These are phyloP conservation scores for Podaxis rugospora DNA, from an alignment of 768 basidiomycete genomes.

Conservation along the genomic window DNA sequence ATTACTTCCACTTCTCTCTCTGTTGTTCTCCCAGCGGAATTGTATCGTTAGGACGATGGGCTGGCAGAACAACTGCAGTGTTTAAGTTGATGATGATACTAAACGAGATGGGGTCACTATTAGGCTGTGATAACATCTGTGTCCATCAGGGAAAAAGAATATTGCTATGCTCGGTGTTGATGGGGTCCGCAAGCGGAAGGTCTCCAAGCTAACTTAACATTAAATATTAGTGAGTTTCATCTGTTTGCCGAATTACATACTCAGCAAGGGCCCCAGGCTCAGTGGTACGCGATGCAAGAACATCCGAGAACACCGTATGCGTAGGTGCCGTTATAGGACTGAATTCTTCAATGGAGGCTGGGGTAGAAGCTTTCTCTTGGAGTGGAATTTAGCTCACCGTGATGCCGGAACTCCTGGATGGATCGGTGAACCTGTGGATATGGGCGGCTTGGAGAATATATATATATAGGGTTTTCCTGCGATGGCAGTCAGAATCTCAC, in stretches of 20 bases:
- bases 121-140: not conserved
- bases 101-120: not conserved
- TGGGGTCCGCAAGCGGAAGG: not conserved
- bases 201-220: not conserved
- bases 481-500: not conserved
- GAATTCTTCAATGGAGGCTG: not conserved
- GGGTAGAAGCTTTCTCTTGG: not conserved
- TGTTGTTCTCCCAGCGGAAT: not conserved
- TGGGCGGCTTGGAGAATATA: not conserved
- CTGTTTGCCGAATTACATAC: not conserved
- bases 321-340: not conserved
- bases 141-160: not conserved
- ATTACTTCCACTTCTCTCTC: not conserved
- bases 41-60: not conserved
- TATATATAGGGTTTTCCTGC: slow-evolving; percentile 1
- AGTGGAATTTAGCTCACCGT: not conserved
- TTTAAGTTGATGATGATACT: not conserved
- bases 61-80: not conserved
- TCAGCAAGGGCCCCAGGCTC: not conserved
- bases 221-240: not conserved
- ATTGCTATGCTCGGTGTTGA: not conserved
- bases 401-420: not conserved
- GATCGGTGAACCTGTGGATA: not conserved
- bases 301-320: not conserved
- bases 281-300: not conserved